These are phyloP conservation scores for Lachnellula willkommii DNA, from an alignment of 2,329 filamentous ascomycete genomes.

Conservation along the genomic window DNA sequence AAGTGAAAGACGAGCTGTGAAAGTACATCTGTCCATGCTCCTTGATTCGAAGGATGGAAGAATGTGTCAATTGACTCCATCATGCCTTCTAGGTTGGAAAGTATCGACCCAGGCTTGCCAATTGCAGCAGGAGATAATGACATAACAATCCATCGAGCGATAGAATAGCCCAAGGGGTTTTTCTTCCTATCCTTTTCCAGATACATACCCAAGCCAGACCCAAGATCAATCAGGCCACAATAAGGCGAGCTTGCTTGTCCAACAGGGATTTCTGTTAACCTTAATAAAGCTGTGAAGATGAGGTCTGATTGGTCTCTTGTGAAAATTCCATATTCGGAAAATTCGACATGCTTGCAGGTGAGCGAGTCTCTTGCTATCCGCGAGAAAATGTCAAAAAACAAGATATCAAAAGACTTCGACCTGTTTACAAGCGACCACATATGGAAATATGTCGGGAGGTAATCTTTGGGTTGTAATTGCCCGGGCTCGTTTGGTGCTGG, in stretches of 20 bases:
- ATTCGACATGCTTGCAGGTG: conserved; percentile 67
- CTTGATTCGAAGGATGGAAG: conserved; percentile 96
- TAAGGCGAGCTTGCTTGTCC: conserved; percentile 94
- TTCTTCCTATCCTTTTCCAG: conserved; percentile 91
- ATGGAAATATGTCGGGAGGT: conserved; percentile 92
- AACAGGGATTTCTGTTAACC: conserved; percentile 90
- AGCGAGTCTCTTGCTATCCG: conserved; percentile 81
- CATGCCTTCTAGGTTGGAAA: conserved; percentile 81
- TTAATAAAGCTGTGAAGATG: conserved; percentile 85
- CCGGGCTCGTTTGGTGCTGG: conserved; percentile 65
- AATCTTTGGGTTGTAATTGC: conserved; percentile 80
- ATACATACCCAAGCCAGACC: conserved; percentile 76
- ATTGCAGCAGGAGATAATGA: conserved; percentile 82
- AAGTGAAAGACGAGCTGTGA: conserved; percentile 89
- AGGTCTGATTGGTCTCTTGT: conserved; percentile 86
- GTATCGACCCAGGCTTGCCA: conserved; percentile 68
- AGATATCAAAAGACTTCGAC: conserved; percentile 79
- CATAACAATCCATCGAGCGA: conserved; percentile 88
- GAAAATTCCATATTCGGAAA: conserved; percentile 84
- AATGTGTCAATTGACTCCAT: conserved; percentile 97
- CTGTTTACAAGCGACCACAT: conserved; percentile 90
- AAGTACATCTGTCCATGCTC: conserved; percentile 82
- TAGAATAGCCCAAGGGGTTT: conserved; percentile 85
- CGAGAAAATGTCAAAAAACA: conserved; percentile 85
- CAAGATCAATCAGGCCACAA: conserved; percentile 70